Conservation (phyloP, 1,284 basidiomycete species). For the Rhodotorula sp. region DNA sequence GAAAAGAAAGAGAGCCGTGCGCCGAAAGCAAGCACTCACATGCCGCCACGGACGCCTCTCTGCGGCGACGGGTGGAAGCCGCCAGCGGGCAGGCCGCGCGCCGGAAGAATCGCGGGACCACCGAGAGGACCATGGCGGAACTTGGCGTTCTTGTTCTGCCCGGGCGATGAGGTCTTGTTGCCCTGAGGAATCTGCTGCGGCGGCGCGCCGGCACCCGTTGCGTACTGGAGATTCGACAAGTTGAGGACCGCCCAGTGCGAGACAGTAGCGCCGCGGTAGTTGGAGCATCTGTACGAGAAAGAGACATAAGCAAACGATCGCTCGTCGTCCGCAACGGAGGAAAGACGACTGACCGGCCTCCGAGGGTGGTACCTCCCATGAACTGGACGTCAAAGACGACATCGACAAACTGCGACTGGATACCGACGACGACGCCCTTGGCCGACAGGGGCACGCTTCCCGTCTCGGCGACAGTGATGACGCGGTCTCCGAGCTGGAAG, state of each 20-base stretch:
- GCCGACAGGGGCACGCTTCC: constrained; percentile 88
- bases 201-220: constrained; percentile 6
- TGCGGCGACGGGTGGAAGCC: constrained; percentile 36
- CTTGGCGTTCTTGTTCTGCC: constrained; percentile 25
- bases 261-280: constrained; percentile 81
- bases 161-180: neutral
- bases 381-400: constrained; percentile 96
- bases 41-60: constrained; percentile 20
- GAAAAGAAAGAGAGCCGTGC: neutral
- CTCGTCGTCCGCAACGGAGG: constrained; percentile 23
- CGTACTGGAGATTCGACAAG: constrained; percentile 59
- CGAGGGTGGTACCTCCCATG: constrained; percentile 84
- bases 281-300: constrained; percentile 64
- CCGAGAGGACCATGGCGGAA: constrained; percentile 31
- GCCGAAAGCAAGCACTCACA: constrained; percentile 3
- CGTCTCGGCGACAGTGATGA: constrained; percentile 87
- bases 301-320: constrained; percentile 9
- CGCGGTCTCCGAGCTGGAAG: constrained; percentile 92
- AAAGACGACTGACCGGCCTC: constrained; percentile 62
- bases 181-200: neutral
- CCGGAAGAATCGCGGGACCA: constrained; percentile 34
- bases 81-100: constrained; percentile 36
- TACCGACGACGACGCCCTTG: constrained; percentile 89
- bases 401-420: constrained; percentile 83
- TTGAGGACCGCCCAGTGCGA: constrained; percentile 83